Conservation (phyloP, 495 filamentous ascomycete species). For the Trichoderma erinaceum region DNA sequence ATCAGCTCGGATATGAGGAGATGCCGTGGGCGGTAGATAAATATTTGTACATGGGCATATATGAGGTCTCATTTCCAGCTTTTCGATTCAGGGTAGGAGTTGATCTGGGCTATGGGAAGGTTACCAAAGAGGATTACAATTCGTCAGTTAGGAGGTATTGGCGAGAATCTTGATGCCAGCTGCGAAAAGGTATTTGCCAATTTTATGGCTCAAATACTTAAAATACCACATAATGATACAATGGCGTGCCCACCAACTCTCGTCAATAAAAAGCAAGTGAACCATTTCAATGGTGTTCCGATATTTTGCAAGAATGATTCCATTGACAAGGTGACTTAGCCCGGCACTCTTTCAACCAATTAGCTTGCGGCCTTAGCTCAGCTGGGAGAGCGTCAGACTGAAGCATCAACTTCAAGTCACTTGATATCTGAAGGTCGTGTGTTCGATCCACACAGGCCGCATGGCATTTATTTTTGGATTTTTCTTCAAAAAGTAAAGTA, state of each 20-base stretch:
- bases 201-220: no score
- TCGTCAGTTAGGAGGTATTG: no score
- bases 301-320: background rate
- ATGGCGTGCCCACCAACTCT: no score
- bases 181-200: no score
- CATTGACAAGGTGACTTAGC: slow-evolving; percentile 1
- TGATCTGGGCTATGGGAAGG: no score
- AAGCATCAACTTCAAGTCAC: slow-evolving; percentile 9
- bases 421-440: slow-evolving; percentile 12
- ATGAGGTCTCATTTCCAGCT: no score
- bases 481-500: background rate
- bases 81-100: no score
- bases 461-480: slow-evolving; percentile 1
- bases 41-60: background rate
- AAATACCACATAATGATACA: no score
- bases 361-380: slow-evolving; percentile 13
- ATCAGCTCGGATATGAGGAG: background rate
- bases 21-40: background rate
- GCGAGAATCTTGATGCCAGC: no score
- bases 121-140: no score
- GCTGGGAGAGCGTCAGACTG: slow-evolving; percentile 14
- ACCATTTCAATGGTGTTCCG: background rate
- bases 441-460: slow-evolving; percentile 13
- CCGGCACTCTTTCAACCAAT: background rate
- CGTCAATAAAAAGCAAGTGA: no score